A percentile compares a stretch with the other conserved stretches of the same genome.
These are phyloP conservation scores for Geranium brycei DNA, from an alignment of 345 rosid species.

Conservation along the genomic window DNA sequence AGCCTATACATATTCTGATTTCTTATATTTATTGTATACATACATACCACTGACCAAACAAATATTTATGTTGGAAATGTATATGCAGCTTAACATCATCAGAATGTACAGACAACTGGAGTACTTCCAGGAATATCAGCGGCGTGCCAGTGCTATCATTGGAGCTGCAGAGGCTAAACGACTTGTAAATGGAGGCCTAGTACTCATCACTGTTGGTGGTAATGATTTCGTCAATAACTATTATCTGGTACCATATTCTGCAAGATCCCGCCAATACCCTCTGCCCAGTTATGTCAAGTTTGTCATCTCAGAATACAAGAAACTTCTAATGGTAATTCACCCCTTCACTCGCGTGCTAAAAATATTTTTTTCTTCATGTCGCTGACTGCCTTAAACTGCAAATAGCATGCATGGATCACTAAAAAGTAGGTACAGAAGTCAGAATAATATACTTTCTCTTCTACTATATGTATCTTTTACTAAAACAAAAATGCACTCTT, in stretches of 20 bases:
- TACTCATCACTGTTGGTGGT: constrained; percentile 60
- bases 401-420: too few relatives aligned
- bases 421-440: too few relatives aligned
- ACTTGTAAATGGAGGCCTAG: constrained; percentile 39
- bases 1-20: too few relatives aligned
- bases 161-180: constrained; percentile 30
- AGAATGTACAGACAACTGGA: constrained; percentile 42
- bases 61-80: too few relatives aligned
- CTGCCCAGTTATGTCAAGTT: constrained; percentile 42
- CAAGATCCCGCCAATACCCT: constrained; percentile 59
- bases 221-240: constrained; percentile 81
- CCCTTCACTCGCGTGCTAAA: too few relatives aligned
- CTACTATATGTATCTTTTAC: too few relatives aligned
- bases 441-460: too few relatives aligned
- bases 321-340: constrained; percentile 27
- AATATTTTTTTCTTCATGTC: too few relatives aligned
- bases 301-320: constrained; percentile 49
- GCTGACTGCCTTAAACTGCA: too few relatives aligned
- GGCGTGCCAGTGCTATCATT: constrained; percentile 33
- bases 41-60: too few relatives aligned
- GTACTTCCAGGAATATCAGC: constrained; percentile 55
- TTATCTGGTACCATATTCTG: constrained; percentile 61
- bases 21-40: too few relatives aligned
- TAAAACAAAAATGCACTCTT: too few relatives aligned
- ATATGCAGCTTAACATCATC: constrained; percentile 45